A percentile compares a stretch with the other conserved stretches of the same genome.
These are phyloP conservation scores for Parachlorella kessleri DNA, from an alignment of 139 green algal genomes.

Conservation along the genomic window DNA sequence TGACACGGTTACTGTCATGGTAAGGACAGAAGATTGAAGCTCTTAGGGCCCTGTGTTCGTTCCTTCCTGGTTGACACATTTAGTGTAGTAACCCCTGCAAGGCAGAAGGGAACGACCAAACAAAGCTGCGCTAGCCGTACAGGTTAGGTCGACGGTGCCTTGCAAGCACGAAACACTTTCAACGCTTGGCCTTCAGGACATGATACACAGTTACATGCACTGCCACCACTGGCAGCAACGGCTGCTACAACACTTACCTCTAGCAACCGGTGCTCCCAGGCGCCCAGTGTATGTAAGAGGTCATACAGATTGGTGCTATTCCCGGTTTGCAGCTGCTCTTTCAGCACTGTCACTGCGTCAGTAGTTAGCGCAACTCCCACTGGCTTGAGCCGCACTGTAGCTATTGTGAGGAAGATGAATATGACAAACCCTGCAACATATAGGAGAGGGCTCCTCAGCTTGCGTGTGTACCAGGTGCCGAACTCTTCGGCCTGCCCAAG, in stretches of 20 bases:
- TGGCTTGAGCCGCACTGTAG: slow-evolving; percentile 28
- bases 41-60: too few relatives aligned
- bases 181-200: too few relatives aligned
- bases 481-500: neutral
- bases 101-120: too few relatives aligned
- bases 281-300: slow-evolving; percentile 14
- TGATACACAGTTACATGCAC: too few relatives aligned
- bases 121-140: too few relatives aligned
- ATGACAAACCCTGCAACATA: slow-evolving; percentile 34
- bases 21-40: too few relatives aligned
- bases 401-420: slow-evolving; percentile 36
- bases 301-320: slow-evolving; percentile 42
- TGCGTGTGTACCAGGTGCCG: neutral
- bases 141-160: too few relatives aligned
- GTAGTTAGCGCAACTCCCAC: slow-evolving; percentile 18
- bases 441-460: neutral
- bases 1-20: too few relatives aligned
- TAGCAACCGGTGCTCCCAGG: neutral
- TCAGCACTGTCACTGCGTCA: neutral
- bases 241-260: neutral
- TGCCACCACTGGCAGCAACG: too few relatives aligned
- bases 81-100: too few relatives aligned
- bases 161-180: too few relatives aligned
- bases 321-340: slow-evolving; percentile 42
- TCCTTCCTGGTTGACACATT: too few relatives aligned